Evolutionary conservation across 2,329 filamentous ascomycete species (phyloP), one percentile per base, ranked within the genome.

Genomic region (Gnomoniopsis sp.): DNA sequence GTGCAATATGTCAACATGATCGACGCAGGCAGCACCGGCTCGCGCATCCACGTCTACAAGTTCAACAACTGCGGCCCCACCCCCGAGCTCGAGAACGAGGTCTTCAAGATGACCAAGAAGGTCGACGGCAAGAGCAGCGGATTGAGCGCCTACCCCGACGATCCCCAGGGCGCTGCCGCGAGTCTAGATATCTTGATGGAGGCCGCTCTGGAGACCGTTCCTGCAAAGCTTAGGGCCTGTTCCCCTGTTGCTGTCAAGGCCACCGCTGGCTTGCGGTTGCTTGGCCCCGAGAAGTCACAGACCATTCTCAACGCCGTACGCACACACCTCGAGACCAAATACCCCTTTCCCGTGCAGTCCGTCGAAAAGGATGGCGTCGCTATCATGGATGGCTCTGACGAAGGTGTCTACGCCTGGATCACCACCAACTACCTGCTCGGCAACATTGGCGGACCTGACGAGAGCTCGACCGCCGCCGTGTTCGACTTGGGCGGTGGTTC

Each of bases 1-100:
- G 88, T 97, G 62, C 95, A 99, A 72, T 99, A 98, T 78, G 96
- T 95, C 62, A 84, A 98, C 69, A 99, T 99, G 95, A 91, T 99
- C 70, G 95, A 99, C 75, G 95, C 95, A 50, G 95, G 95, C 67
- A 98, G 93, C 79, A 98, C 95, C 56, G 95, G 95, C 62, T 98
- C 95, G 61, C 89, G 95, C 67, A 97, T 99, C 71, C 96, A 99
- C 78, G 92, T 98, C 60, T 99, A 97, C 82, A 90, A 92, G 72
- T 99, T 98, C 85, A 98, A 98, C 82, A 98, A 98, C 79, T 99
- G 93, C 77, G 95, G 93, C 14, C 78, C 91, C 8, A 93, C 93
- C n/a, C 95, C 95, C 26, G 93, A 97, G 76, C 84, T 99, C 53
- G 95, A 99, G 77, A 80, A 87, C 70, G 95, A 99, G 72, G 83